These are phyloP conservation scores for Zoysia japonica DNA, from an alignment of 176 grass and related monocot species.

Conservation along the genomic window DNA sequence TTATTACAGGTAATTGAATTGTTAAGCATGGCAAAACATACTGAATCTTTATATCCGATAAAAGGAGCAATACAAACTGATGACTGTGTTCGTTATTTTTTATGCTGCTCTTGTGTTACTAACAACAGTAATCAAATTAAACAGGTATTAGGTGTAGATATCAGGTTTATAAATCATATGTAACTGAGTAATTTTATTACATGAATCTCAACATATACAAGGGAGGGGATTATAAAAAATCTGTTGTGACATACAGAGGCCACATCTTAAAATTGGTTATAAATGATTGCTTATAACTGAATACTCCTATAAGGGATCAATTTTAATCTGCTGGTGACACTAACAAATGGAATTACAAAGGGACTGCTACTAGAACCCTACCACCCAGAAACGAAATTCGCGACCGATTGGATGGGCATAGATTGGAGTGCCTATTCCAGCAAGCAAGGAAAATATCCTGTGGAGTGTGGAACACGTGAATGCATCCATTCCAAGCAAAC, in stretches of 20 bases:
- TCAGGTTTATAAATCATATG: constrained; percentile 12
- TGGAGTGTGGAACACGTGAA: neutral
- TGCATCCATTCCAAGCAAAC: neutral
- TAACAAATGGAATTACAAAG: neutral
- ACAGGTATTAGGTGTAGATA: neutral
- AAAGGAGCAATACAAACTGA: neutral
- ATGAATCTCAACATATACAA: too few relatives aligned
- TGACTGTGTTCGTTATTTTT: neutral
- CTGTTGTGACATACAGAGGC: too few relatives aligned
- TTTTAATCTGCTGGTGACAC: too few relatives aligned
- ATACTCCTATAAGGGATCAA: too few relatives aligned
- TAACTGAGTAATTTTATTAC: neutral
- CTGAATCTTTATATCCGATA: neutral
- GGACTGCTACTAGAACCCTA: neutral
- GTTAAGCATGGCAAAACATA: neutral
- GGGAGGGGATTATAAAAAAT: too few relatives aligned
- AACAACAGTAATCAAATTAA: neutral
- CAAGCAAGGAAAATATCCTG: neutral
- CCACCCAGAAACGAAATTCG: neutral
- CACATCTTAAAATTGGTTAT: too few relatives aligned
- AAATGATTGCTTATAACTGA: too few relatives aligned
- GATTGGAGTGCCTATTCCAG: neutral
- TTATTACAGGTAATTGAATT: neutral
- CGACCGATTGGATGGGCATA: too few relatives aligned
- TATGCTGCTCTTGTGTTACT: neutral